phyloP scores from a whole-genome alignment of 176 grass and related monocot species.

The Musa beccarii region DNA sequence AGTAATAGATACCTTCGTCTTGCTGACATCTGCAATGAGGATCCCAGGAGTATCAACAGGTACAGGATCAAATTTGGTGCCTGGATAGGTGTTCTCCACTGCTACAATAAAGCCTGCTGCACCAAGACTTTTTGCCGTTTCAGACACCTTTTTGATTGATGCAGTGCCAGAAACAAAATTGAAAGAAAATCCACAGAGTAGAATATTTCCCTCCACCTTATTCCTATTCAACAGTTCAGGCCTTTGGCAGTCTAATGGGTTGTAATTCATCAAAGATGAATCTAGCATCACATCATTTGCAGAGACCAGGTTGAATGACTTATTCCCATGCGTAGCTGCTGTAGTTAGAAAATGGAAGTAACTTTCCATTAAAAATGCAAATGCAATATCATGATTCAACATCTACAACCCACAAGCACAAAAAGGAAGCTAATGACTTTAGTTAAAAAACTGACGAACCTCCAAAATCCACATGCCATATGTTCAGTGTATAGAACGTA shows the following conservation, averaged over 20 bases:
- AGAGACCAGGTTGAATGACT: slow-evolving; percentile 60
- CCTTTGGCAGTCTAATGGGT: slow-evolving; percentile 81
- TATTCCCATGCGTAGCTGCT: slow-evolving; percentile 94
- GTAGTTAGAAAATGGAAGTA: slow-evolving; percentile 19
- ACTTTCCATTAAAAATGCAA: slow-evolving; percentile 4
- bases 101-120: slow-evolving; percentile 89
- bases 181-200: slow-evolving; percentile 91
- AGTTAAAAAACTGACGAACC: background rate
- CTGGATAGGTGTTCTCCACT: slow-evolving; percentile 84
- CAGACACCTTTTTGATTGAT: slow-evolving; percentile 90
- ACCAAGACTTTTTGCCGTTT: slow-evolving; percentile 73
- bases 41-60: slow-evolving; percentile 92
- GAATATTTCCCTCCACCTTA: slow-evolving; percentile 79
- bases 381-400: background rate
- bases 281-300: slow-evolving; percentile 74
- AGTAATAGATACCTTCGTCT: slow-evolving; percentile 52
- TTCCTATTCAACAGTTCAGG: slow-evolving; percentile 88
- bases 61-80: slow-evolving; percentile 96
- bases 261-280: slow-evolving; percentile 75
- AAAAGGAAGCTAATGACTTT: background rate
- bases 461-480: background rate
- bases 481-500: background rate
- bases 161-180: slow-evolving; percentile 94
- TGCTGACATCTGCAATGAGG: slow-evolving; percentile 73
- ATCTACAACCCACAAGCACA: background rate